These are phyloP conservation scores for Spatholobus suberectus DNA, from an alignment of 306 rosid genomes.

Conservation along the genomic window DNA sequence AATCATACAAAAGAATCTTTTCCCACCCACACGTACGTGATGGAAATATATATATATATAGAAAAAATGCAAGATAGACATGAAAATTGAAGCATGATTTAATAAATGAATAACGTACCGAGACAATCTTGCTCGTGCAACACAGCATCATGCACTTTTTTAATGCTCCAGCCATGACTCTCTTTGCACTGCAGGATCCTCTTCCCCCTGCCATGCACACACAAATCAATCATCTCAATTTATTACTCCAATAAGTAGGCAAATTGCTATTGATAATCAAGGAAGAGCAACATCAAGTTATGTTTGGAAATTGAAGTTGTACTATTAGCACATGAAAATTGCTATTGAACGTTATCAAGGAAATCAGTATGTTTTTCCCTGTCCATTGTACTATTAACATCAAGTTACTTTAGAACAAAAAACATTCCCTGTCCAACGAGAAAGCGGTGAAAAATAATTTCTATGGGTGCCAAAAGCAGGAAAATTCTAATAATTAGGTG, in stretches of 20 bases:
- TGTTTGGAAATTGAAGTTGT: background rate
- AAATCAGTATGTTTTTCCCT: too few species aligned
- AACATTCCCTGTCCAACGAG: too few species aligned
- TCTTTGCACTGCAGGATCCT: background rate
- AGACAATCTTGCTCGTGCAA: conserved; percentile 50
- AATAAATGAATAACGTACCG: conserved; percentile 48
- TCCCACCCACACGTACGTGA: background rate
- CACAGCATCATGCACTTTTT: conserved; percentile 60
- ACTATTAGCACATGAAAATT: background rate
- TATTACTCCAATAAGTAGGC: background rate
- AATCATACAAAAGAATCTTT: background rate
- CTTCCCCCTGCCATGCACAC: conserved; percentile 12
- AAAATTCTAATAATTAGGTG: background rate
- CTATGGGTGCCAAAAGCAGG: background rate
- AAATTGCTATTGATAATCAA: background rate
- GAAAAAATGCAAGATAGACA: background rate
- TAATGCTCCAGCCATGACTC: conserved; percentile 54
- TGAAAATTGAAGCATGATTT: background rate
- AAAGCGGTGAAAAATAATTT: background rate
- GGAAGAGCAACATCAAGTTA: background rate
- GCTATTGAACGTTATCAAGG: too few species aligned
- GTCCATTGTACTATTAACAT: too few species aligned
- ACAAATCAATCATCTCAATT: background rate
- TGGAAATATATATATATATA: background rate
- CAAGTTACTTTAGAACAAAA: too few species aligned